Conservation (phyloP, 2,329 filamentous ascomycete species). For the Dactylellina parvicollis region DNA sequence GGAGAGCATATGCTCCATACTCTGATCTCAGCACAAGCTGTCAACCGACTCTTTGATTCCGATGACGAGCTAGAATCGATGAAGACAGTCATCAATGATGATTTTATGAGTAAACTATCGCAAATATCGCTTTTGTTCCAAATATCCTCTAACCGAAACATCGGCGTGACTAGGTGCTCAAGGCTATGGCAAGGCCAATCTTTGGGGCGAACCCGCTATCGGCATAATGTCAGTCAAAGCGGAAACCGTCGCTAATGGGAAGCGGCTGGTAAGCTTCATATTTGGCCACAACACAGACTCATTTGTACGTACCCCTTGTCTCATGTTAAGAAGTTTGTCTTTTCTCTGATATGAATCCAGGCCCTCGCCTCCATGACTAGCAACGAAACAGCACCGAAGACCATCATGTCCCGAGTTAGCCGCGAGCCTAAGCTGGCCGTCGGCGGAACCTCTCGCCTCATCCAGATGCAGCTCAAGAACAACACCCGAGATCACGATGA, state of each 20-base stretch:
- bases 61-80: slow-evolving; percentile 79
- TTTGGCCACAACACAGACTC: slow-evolving; percentile 97
- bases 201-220: slow-evolving; percentile 84
- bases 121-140: slow-evolving; percentile 2
- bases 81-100: slow-evolving; percentile 79
- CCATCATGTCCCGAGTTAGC: slow-evolving; percentile 82
- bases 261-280: slow-evolving; percentile 73
- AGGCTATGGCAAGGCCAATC: slow-evolving; percentile 70
- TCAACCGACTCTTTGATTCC: slow-evolving; percentile 80
- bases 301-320: slow-evolving; percentile 68
- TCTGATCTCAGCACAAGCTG: slow-evolving; percentile 88
- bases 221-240: slow-evolving; percentile 86
- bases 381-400: slow-evolving; percentile 76
- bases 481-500: background rate
- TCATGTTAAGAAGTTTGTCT: background rate
- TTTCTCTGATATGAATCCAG: slow-evolving; percentile 64
- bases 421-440: slow-evolving; percentile 57
- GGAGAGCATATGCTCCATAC: slow-evolving; percentile 95
- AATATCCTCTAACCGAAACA: background rate
- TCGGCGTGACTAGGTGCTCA: slow-evolving; percentile 65
- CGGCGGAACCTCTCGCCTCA: slow-evolving; percentile 52
- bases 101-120: slow-evolving; percentile 78
- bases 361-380: slow-evolving; percentile 89
- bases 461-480: slow-evolving; percentile 31
- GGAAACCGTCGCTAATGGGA: slow-evolving; percentile 74